A percentile compares a stretch with the other conserved stretches of the same genome.
phyloP scores from a whole-genome alignment of 2,329 filamentous ascomycete species.

The Raffaelea arxii region DNA sequence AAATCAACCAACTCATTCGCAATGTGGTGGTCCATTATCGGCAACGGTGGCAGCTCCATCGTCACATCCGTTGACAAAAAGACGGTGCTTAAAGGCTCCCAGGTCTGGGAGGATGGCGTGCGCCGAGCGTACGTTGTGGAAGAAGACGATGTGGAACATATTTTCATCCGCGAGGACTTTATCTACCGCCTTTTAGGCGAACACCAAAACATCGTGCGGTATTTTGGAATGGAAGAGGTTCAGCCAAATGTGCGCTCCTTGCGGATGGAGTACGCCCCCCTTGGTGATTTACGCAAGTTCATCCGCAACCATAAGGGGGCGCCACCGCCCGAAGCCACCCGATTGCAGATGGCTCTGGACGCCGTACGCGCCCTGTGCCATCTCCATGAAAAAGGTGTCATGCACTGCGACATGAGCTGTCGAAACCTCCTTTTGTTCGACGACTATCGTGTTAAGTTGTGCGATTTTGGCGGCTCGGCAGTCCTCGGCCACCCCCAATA shows the following conservation, averaged over 20 bases:
- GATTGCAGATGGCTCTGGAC: background rate
- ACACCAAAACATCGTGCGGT: background rate
- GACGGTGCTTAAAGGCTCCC: slow-evolving; percentile 9
- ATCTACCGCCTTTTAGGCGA: background rate
- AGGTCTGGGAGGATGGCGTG: slow-evolving; percentile 14
- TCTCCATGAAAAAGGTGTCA: background rate
- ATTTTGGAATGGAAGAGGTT: background rate
- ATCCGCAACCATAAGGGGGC: background rate
- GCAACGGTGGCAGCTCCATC: background rate
- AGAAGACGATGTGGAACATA: slow-evolving; percentile 12
- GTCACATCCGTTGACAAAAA: background rate
- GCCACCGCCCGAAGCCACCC: background rate
- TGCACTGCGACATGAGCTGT: background rate
- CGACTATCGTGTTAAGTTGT: background rate
- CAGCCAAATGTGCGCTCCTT: background rate
- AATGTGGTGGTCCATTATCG: background rate
- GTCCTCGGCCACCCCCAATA: background rate
- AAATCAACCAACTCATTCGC: too few relatives aligned
- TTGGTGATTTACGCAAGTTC: background rate
- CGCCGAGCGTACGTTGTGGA: slow-evolving; percentile 22
- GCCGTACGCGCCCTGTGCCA: background rate
- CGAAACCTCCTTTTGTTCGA: background rate
- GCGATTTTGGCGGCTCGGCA: background rate
- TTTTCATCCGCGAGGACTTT: background rate
- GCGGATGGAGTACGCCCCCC: background rate